Percentiles rank a stretch among this genome's conserved stretches.
These are phyloP conservation scores for Withania somnifera DNA, from an alignment of 305 asterid species.

Conservation along the genomic window DNA sequence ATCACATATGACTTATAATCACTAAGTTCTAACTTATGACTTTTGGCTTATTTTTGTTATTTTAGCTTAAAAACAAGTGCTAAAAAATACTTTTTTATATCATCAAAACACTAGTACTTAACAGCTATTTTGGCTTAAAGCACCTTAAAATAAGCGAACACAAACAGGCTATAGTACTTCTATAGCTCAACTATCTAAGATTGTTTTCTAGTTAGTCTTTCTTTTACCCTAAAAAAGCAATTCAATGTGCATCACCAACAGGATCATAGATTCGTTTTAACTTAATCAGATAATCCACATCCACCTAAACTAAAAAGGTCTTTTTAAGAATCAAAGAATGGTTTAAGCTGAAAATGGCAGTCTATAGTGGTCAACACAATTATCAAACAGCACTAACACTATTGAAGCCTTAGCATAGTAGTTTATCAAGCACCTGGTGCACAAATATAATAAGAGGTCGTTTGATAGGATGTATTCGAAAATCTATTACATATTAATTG, in stretches of 20 bases:
- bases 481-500: no score
- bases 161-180: neutral
- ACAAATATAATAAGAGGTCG: no score
- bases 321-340: neutral
- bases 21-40: neutral
- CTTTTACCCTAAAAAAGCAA: neutral
- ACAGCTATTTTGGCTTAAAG: neutral
- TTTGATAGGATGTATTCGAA: no score
- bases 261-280: neutral
- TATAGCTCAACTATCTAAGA: neutral
- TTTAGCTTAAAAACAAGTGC: neutral
- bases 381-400: neutral
- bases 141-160: neutral
- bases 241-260: neutral
- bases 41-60: neutral
- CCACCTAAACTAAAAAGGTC: neutral
- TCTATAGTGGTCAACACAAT: neutral
- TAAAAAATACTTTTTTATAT: neutral
- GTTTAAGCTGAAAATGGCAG: neutral
- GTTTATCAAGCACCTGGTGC: neutral
- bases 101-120: neutral
- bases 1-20: no score
- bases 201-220: neutral
- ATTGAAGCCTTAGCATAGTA: neutral
- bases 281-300: neutral